Base-by-base conservation (phyloP, 768 basidiomycete genomes). In the Suillus subaureus region DNA sequence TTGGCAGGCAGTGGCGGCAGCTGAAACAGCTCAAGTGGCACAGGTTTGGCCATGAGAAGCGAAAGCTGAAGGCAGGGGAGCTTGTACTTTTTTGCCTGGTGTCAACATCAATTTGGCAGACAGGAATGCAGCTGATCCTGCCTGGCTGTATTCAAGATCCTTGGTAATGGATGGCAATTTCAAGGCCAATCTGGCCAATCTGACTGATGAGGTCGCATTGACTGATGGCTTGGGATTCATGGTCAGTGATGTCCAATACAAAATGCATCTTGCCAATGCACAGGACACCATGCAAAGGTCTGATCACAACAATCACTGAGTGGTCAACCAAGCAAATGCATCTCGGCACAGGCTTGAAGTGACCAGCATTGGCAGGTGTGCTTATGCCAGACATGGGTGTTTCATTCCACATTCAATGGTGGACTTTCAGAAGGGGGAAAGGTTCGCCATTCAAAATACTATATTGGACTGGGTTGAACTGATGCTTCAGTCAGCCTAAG, bases 11-110 rank as follows among this genome's bases (percentile, higher is more conserved):
- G 43, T 45, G 21, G 21, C 21, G 21, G 11, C 43, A 45, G 4
- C 21, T 45, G 21, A 45, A 45, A 21, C 21, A 45, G 43, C 21
- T n/a, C 4, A 45, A 45, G 43, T 45, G 9, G 43, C 21, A 43
- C 21, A 18, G 42, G 9, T 45, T 45, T 4, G 4, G 21, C 0
- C 21, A 45, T n/a, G 21, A 45, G 43, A 45, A 45, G 43, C 4
- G 4, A n/a, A 45, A 45, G 21, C 45, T 11, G 4, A 45, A 45
- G 8, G 45, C 45, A 45, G 21, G 21, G 28, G 64, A 43, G 23
- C 47, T 64, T 67, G 65, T 55, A 42, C 67, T 6, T 71, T 76
- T 74, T 33, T 78, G 75, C 72, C 71, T 15, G 4, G 45, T 6
- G 21, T n/a, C n/a, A 45, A 45, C 9, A 0, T 45, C 9, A n/a